Conservation (phyloP, 805 yeast species). For the Saturnispora diversa region DNA sequence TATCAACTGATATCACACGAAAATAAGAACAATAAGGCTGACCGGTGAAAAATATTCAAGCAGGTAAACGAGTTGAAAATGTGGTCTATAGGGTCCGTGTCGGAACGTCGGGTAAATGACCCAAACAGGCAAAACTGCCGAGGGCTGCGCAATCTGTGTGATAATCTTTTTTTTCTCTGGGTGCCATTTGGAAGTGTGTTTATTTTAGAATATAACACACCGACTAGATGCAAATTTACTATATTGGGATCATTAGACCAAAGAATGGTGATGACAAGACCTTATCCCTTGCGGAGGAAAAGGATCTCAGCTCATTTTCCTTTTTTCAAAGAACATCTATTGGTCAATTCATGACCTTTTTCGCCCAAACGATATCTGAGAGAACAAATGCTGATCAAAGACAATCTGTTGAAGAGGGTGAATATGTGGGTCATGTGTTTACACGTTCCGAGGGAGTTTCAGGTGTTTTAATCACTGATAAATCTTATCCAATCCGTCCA, state of each 20-base stretch:
- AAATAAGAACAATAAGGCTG: no score
- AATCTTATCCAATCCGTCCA: conserved; percentile 94
- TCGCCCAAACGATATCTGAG: conserved; percentile 80
- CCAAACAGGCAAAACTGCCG: no score
- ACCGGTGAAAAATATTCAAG: no score
- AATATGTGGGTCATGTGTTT: conserved; percentile 86
- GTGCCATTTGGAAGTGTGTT: no score
- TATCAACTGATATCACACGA: no score
- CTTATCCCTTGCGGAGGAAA: conserved; percentile 68
- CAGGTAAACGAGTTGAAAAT: no score
- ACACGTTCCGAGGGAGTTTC: conserved; percentile 85
- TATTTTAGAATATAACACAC: no score
- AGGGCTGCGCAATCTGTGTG: no score
- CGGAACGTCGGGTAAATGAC: no score
- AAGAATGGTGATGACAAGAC: conserved; percentile 40
- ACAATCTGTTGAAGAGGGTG: conserved; percentile 88
- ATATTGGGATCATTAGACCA: conserved; percentile 77
- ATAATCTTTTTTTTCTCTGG: no score
- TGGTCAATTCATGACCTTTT: conserved; percentile 90
- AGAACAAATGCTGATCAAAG: conserved; percentile 87
- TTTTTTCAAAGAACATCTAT: conserved; percentile 75
- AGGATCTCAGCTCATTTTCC: conserved; percentile 78
- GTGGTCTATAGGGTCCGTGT: no score
- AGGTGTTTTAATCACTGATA: conserved; percentile 87
- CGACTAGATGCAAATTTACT: conserved; percentile 71